phyloP scores from a whole-genome alignment of 169 alveolate genomes.

The Pseudocohnilembus persalinus region DNA sequence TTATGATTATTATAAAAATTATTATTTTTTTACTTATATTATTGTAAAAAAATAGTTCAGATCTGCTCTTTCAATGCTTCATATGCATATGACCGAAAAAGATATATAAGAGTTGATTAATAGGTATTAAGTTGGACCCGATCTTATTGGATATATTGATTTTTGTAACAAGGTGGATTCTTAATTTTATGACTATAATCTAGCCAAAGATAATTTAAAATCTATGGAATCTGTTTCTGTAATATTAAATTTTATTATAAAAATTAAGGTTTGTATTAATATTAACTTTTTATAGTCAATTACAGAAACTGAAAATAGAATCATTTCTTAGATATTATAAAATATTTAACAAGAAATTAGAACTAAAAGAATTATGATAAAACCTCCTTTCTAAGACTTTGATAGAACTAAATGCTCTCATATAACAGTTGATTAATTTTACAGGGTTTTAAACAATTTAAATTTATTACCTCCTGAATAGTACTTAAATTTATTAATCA shows the following conservation, averaged over 20 bases:
- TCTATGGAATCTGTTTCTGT: conserved; percentile 35
- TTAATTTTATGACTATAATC: conserved; percentile 47
- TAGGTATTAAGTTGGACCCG: conserved; percentile 53
- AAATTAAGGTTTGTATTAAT: not conserved
- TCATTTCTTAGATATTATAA: conserved; percentile 33
- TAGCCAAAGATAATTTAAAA: conserved; percentile 27
- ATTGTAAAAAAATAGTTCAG: conserved; percentile 48
- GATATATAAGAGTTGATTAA: conserved; percentile 54
- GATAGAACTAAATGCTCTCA: conserved; percentile 67
- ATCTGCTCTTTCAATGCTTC: conserved; percentile 61
- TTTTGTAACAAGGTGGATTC: conserved; percentile 64
- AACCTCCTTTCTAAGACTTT: conserved; percentile 65
- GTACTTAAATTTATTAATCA: conserved; percentile 48
- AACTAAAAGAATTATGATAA: conserved; percentile 65
- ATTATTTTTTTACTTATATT: not conserved
- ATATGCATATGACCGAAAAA: conserved; percentile 52
- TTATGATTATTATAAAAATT: not conserved
- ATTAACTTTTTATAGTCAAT: conserved; percentile 37
- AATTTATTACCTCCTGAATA: conserved; percentile 57
- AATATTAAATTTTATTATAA: not conserved
- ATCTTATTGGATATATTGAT: conserved; percentile 48
- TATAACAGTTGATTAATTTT: conserved; percentile 62
- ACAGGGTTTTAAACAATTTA: conserved; percentile 59
- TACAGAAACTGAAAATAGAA: conserved; percentile 51
- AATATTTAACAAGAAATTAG: conserved; percentile 47